Evolutionary conservation across 1,284 basidiomycete genomes (phyloP).

Genomic region (Ceratobasidium sp.): DNA sequence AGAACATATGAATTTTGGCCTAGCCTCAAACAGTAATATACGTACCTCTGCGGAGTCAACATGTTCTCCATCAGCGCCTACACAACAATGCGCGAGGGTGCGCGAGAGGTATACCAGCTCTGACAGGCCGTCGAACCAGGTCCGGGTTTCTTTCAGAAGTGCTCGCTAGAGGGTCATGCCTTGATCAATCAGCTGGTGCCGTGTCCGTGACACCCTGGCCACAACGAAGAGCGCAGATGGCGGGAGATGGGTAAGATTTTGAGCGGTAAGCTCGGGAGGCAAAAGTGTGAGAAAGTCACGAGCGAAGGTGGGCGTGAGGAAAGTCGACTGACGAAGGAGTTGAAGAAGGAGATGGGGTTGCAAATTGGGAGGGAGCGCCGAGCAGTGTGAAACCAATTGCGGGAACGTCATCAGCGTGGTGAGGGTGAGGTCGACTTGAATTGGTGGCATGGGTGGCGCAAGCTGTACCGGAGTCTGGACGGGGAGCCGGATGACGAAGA

Average conservation of each 20-base stretch:
- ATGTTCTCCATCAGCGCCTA: conserved; percentile 75
- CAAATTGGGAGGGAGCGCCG: conserved; percentile 74
- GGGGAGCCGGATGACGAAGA: conserved; percentile 87
- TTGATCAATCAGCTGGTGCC: conserved; percentile 86
- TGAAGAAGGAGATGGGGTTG: conserved; percentile 90
- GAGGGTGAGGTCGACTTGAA: conserved; percentile 82
- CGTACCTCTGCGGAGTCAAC: conserved; percentile 71
- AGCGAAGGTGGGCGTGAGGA: conserved; percentile 85
- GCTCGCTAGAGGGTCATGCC: conserved; percentile 88
- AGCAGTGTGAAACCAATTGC: conserved; percentile 80
- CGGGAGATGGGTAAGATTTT: conserved; percentile 82
- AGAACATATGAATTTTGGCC: conserved; percentile 29
- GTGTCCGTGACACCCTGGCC: conserved; percentile 83
- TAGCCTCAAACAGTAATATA: conserved; percentile 36
- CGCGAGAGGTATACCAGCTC: conserved; percentile 82
- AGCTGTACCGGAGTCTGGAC: conserved; percentile 59
- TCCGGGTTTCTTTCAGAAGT: conserved; percentile 79
- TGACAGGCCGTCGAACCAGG: conserved; percentile 87
- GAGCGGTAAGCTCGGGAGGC: conserved; percentile 86
- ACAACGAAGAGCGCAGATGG: conserved; percentile 83
- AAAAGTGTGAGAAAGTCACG: conserved; percentile 89
- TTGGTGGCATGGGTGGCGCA: conserved; percentile 65
- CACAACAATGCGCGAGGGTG: conserved; percentile 81
- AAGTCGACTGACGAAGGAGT: conserved; percentile 84
- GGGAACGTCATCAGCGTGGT: conserved; percentile 85